Evolutionary conservation across 257 asterid species (phyloP), one percentile per base, ranked within the genome.

Genomic region (Plantago major): DNA sequence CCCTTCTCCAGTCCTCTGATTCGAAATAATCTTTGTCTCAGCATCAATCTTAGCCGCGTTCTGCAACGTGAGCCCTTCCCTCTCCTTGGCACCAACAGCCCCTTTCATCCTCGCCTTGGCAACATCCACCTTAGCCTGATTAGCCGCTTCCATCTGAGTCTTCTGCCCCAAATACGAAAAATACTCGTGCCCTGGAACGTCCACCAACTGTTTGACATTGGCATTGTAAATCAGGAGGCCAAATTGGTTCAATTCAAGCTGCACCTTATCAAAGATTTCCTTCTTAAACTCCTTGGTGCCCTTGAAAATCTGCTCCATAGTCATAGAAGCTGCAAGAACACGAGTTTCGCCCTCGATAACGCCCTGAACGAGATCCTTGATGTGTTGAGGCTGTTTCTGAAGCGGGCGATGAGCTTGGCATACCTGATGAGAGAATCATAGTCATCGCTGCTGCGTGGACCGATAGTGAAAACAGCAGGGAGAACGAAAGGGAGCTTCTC

Each of bases 401-500:
- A 83, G 87, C 1, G 88, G 2, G 91, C 72, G 10, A 86, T 73
- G 53, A 86, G 91, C 74, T 69, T 81, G 50, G 91, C 90, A 19
- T 83, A 86, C 72, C 74, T 83, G 37, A 62, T 52, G 60, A 83
- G 85, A 79, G 82, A 67, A 1, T 4, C 74, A 0, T 51, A 44
- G 12, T 83, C 81, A 28, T 86, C 90, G 0, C 63, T 57, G 0
- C 77, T 77, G n/a, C n/a, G n/a, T 0, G 95, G 95, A 50, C 91
- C 85, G 45, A 86, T 78, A n/a, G 95, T 86, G 91, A 83, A 86
- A 14, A 86, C 95, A 3, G 90, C 90, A 0, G 88, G 95, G 57
- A 86, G 86, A 46, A 83, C 10, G 44, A 86, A 83, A 14, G 95
- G 90, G 26, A 83, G 88, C 75, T 86, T 86, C 63, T 86, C 90